phyloP scores from a whole-genome alignment of 202 grass and related monocot genomes.

The Hordeum pubiflorum region DNA sequence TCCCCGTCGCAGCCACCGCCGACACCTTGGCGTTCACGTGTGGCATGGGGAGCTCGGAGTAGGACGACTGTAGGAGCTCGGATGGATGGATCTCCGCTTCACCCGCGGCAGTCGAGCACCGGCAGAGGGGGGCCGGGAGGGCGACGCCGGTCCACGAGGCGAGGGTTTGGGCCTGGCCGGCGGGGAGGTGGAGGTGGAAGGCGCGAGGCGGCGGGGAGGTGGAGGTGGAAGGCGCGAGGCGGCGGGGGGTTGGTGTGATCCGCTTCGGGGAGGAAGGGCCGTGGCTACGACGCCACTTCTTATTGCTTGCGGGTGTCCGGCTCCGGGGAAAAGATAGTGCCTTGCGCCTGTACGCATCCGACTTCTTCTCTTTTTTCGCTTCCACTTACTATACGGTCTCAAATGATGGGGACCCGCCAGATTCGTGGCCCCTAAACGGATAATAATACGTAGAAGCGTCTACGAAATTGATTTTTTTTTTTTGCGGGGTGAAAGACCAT shows the following conservation, averaged over 20 bases:
- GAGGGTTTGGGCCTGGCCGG: background rate
- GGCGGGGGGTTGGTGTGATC: background rate
- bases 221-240: background rate
- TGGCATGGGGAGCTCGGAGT: background rate
- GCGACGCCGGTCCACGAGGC: no score
- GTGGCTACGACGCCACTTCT: constrained; percentile 25
- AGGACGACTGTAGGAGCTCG: background rate
- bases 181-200: background rate
- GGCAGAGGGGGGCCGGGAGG: background rate
- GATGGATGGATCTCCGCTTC: background rate
- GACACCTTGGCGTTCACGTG: constrained; percentile 9
- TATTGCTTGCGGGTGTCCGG: background rate
- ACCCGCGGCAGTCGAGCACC: background rate
- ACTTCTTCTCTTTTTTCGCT: background rate
- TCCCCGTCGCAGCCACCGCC: background rate
- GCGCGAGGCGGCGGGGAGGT: background rate
- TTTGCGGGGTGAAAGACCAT: no score
- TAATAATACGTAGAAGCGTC: no score
- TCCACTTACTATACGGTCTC: no score
- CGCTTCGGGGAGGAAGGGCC: background rate
- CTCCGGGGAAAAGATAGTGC: background rate
- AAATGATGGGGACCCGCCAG: no score
- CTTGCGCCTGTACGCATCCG: background rate
- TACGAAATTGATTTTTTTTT: no score
- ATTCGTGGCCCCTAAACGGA: no score